phyloP scores from a whole-genome alignment of 441 rosid species.

The Gossypium davidsonii region DNA sequence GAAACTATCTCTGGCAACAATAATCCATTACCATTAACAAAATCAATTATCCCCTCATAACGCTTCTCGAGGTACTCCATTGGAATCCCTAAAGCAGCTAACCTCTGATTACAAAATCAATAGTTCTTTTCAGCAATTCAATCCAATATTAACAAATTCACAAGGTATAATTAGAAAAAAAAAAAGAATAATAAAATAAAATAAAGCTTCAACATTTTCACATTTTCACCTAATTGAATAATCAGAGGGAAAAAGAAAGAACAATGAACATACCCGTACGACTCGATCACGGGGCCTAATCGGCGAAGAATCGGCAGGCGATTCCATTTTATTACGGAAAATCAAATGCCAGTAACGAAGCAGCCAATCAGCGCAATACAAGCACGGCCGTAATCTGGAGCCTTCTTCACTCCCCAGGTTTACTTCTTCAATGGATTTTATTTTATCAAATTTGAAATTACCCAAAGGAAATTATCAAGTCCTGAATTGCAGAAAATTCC shows the following conservation, averaged over 20 bases:
- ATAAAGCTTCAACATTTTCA: background rate
- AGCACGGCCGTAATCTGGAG: slow-evolving; percentile 40
- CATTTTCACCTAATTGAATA: background rate
- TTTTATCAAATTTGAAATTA: background rate
- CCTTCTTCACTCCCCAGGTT: slow-evolving; percentile 49
- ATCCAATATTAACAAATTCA: background rate
- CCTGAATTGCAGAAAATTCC: background rate
- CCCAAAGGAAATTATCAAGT: background rate
- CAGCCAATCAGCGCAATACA: slow-evolving; percentile 47
- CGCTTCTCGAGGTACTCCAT: slow-evolving; percentile 36
- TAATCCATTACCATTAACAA: slow-evolving; percentile 35
- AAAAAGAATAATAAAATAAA: background rate
- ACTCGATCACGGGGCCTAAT: slow-evolving; percentile 43
- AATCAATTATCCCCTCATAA: slow-evolving; percentile 50
- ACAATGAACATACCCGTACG: slow-evolving; percentile 26
- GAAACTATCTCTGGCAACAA: slow-evolving; percentile 46
- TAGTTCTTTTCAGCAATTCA: slow-evolving; percentile 10
- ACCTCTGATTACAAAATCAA: slow-evolving; percentile 44
- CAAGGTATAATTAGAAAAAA: background rate
- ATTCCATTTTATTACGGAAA: slow-evolving; percentile 45
- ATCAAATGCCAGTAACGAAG: slow-evolving; percentile 32
- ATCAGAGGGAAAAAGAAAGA: background rate
- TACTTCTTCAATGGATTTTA: slow-evolving; percentile 12
- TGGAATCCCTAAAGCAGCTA: slow-evolving; percentile 56
- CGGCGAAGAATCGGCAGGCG: slow-evolving; percentile 32